A percentile compares a stretch with the other conserved stretches of the same genome.
Conservation (phyloP, 1,284 basidiomycete genomes). For the Marasmius sp. region DNA sequence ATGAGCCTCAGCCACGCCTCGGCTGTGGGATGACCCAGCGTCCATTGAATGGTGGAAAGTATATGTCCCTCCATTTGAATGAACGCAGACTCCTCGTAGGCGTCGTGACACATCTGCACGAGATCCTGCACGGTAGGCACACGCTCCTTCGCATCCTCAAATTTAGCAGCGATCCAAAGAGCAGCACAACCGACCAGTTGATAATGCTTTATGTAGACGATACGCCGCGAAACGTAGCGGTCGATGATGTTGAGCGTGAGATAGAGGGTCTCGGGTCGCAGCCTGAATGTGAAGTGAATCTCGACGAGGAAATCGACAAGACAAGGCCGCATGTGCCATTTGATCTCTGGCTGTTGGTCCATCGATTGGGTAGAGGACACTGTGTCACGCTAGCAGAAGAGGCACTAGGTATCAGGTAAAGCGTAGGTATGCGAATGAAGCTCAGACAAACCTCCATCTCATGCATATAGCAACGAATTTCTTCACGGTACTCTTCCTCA, state of each 20-base stretch:
- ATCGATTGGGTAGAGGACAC: slow-evolving; percentile 91
- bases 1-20: slow-evolving; percentile 93
- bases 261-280: slow-evolving; percentile 97
- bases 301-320: slow-evolving; percentile 99
- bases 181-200: slow-evolving; percentile 98
- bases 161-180: slow-evolving; percentile 98
- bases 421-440: not conserved
- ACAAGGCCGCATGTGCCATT: slow-evolving; percentile 98
- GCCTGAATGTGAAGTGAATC: slow-evolving; percentile 94
- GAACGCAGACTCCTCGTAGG: slow-evolving; percentile 95
- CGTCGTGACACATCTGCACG: slow-evolving; percentile 90
- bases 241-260: slow-evolving; percentile 99
- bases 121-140: slow-evolving; percentile 95
- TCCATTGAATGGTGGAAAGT: slow-evolving; percentile 94
- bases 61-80: slow-evolving; percentile 98
- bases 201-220: slow-evolving; percentile 99
- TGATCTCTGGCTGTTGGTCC: slow-evolving; percentile 98
- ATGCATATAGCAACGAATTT: slow-evolving; percentile 92
- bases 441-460: slow-evolving; percentile 87
- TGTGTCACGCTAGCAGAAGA: slow-evolving; percentile 64
- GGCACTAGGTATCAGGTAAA: slow-evolving; percentile 14
- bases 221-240: slow-evolving; percentile 96
- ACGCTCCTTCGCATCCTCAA: slow-evolving; percentile 98
- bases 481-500: slow-evolving; percentile 95
- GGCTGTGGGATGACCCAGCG: slow-evolving; percentile 95